These are phyloP conservation scores for Toxicodendron radicans DNA, from an alignment of 345 rosid genomes.

Conservation along the genomic window DNA sequence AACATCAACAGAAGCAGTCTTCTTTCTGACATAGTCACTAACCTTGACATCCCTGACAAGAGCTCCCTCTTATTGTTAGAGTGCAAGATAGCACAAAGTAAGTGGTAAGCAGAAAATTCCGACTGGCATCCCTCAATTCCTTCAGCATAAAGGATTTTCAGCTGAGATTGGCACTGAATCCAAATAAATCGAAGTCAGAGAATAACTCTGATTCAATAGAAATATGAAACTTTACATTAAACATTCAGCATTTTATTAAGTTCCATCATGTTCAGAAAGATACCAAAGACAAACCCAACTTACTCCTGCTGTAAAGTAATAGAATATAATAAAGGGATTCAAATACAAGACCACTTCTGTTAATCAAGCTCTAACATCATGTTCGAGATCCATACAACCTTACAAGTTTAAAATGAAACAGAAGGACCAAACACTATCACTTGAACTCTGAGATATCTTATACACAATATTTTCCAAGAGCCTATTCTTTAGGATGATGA, in stretches of 20 bases:
- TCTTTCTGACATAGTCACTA: constrained; percentile 22
- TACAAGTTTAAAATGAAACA: too few species aligned
- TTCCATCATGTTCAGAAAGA: too few species aligned
- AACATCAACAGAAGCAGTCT: constrained; percentile 1
- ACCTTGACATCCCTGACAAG: constrained; percentile 90
- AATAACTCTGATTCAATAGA: constrained; percentile 1
- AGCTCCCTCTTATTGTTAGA: constrained; percentile 84
- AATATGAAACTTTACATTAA: not conserved
- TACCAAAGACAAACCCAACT: too few species aligned
- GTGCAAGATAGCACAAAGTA: constrained; percentile 87
- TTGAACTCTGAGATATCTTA: not conserved
- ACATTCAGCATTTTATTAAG: constrained; percentile 1
- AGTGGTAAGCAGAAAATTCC: constrained; percentile 93
- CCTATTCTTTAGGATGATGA: not conserved
- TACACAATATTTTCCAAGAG: not conserved
- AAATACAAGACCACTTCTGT: too few species aligned
- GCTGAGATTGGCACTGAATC: constrained; percentile 91
- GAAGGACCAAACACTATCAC: not conserved
- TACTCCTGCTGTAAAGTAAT: too few species aligned
- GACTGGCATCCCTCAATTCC: constrained; percentile 87
- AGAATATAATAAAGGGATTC: too few species aligned
- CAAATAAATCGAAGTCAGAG: constrained; percentile 21
- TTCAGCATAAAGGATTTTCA: constrained; percentile 85
- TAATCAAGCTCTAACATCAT: too few species aligned
- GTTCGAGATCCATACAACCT: not conserved